A percentile compares a stretch with the other conserved stretches of the same genome.
phyloP scores from a whole-genome alignment of 2,329 filamentous ascomycete genomes.

The Tolypocladium paradoxum region DNA sequence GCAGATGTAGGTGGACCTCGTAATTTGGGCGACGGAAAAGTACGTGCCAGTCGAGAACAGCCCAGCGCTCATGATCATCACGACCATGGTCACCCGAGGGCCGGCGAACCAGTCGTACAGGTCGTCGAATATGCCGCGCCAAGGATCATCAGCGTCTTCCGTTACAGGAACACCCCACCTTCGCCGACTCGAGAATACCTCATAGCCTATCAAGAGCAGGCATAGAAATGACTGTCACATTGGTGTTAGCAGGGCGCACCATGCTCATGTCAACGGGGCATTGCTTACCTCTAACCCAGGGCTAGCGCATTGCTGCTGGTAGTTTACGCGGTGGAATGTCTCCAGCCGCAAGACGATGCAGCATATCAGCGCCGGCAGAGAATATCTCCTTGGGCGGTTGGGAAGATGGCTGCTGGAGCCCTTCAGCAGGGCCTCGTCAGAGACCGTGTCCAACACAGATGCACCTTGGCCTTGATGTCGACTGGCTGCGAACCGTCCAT shows the following conservation, averaged over 20 bases:
- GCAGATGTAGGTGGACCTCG: constrained; percentile 41
- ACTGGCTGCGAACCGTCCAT: constrained; percentile 32
- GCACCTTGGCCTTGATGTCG: constrained; percentile 7
- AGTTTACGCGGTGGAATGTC: constrained; percentile 32
- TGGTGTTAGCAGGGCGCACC: background rate
- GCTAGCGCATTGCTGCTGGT: constrained; percentile 38
- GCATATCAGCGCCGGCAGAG: constrained; percentile 30
- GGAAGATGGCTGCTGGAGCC: constrained; percentile 25
- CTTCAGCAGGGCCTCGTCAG: constrained; percentile 19
- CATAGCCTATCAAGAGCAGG: constrained; percentile 31
- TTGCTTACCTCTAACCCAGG: constrained; percentile 35
- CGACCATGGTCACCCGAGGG: constrained; percentile 25
- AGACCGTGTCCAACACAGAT: constrained; percentile 8
- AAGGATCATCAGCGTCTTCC: constrained; percentile 34
- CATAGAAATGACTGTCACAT: constrained; percentile 33
- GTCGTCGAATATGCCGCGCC: constrained; percentile 37
- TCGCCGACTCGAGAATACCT: constrained; percentile 27
- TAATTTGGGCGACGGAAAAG: constrained; percentile 24
- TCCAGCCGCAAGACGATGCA: constrained; percentile 37
- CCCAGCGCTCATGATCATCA: constrained; percentile 23
- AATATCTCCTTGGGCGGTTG: constrained; percentile 34
- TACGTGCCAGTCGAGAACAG: constrained; percentile 34
- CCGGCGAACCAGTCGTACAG: constrained; percentile 34
- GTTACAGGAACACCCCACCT: constrained; percentile 18
- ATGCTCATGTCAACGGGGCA: background rate